Evolutionary conservation across 768 basidiomycete species (phyloP), one percentile per base, ranked within the genome.

Genomic region (Pleurotus citrinopileatus): DNA sequence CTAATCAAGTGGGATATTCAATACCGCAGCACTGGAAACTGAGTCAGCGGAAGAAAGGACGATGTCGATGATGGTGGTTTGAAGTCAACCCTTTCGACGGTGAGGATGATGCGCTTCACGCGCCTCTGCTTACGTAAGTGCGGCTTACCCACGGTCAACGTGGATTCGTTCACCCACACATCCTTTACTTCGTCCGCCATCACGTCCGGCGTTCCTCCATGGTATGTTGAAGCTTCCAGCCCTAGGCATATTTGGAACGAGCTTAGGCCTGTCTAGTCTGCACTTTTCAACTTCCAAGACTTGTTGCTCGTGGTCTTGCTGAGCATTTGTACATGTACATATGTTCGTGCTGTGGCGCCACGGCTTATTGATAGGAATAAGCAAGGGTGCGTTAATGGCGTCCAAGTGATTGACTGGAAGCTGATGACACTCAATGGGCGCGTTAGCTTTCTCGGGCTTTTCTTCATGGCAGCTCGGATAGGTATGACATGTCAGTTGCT

Each of bases 221-320:
- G 26, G 17, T 20, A 34, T 17, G 46, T 15, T 29, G 12, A 26
- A 12, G 25, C 23, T 8, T 12, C 17, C 43, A 23, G 17, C 17
- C 20, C 25, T 32, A 4, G 12, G 6, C 26, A 10, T 12, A 23
- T 12, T n/a, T 15, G 37, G 10, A 23, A 2, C 42, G 40, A 55
- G 50, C 12, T 13, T 15, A n/a, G n/a, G n/a, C 25, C 13, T 20
- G 52, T 36, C 3, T 48, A 79, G 79, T 95, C 96, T 25, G 97
- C 97, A 2, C 80, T 99, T 20, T 98, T 98, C 85, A 96, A 98
- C 73, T 99, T 99, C 67, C 89, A 96, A 70, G 94, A 95, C 0
- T 80, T 99, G 17, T 80, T 99, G 17, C 85, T 96, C 64, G 94
- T 96, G 67, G 87, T 98, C 59, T 81, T 98, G 7, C 80, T 99